Evolutionary conservation across 2,329 filamentous ascomycete species (phyloP), one percentile per base, ranked within the genome.

Genomic region (Lasiodiplodia citricola): DNA sequence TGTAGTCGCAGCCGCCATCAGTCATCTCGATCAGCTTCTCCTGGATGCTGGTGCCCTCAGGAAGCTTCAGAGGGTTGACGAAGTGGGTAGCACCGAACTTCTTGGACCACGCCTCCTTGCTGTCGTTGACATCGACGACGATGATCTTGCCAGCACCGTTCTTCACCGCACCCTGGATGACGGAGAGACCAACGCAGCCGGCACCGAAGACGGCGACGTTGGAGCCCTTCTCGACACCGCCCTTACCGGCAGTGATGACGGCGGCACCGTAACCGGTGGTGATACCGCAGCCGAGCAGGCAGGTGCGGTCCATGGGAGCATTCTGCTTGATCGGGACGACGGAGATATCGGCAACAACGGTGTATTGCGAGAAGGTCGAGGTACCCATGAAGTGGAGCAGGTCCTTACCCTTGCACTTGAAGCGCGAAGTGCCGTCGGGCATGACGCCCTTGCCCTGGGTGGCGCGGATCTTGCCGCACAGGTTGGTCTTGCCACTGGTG

Each of bases 311-410:
- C 90, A 97, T 97, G 71, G 93, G 92, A 16, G 96, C 96, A 76
- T 97, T 90, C 70, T 89, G 87, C 75, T 94, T 94, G 74, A 99
- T 94, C 71, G 94, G 92, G 35, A 99, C 96, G 69, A 97, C 96
- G 60, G 94, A 97, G 83, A 99, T 98, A 82, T 99, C 96, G 80
- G 96, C 95, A 47, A 99, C 93, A 72, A 99, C 96, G 69, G 96
- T 98, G 86, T 97, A 99, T 84, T 99, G 96, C 38, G 93, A 97
- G 87, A 99, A 99, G 75, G 96, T 99, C 47, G 94, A 97, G 68
- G 93, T 97, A 77, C 96, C 96, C 96, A 99, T 99, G 86, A 98
- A 99, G 86, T 98, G 96, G 69, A 98, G 89, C 71, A 99, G 87
- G 76, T 97, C 92, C 85, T 97, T 91, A 82, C 96, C 96, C 83